Conservation (phyloP, 2,329 filamentous ascomycete species). For the Aspergillus hortae region DNA sequence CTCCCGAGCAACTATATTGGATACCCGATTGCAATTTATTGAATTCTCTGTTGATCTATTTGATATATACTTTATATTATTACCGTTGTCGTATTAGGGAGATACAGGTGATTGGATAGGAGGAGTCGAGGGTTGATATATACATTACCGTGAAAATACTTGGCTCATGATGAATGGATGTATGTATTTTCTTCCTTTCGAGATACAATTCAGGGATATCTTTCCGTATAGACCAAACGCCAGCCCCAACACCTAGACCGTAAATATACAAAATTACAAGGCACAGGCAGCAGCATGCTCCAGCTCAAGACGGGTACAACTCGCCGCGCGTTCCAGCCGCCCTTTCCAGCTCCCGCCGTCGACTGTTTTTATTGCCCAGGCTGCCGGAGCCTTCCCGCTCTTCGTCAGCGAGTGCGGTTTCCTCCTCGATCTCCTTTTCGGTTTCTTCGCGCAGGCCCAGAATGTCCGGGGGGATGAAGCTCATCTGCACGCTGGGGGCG, state of each 20-base stretch:
- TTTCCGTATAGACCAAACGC: background rate
- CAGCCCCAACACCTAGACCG: background rate
- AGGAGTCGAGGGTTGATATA: background rate
- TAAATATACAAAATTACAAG: background rate
- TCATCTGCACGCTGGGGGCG: slow-evolving; percentile 83
- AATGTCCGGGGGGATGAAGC: slow-evolving; percentile 74
- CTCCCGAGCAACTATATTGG: slow-evolving; percentile 23
- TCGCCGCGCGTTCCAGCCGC: slow-evolving; percentile 34
- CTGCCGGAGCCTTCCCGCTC: slow-evolving; percentile 37
- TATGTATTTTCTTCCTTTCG: no score
- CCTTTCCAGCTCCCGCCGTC: slow-evolving; percentile 34
- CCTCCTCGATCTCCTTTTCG: slow-evolving; percentile 46
- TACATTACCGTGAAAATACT: background rate
- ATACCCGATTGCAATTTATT: slow-evolving; percentile 31
- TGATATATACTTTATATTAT: slow-evolving; percentile 4
- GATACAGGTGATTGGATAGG: background rate
- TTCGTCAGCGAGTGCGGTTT: slow-evolving; percentile 36
- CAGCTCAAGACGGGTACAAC: slow-evolving; percentile 28
- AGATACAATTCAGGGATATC: no score
- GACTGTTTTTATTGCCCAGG: slow-evolving; percentile 13
- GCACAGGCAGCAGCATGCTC: slow-evolving; percentile 8
- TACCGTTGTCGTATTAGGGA: background rate
- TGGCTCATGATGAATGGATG: background rate
- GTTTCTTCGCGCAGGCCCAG: slow-evolving; percentile 51
- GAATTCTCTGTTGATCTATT: background rate